Conservation (phyloP, 108 stramenopile genomes). For the Skeletonema menzelii region DNA sequence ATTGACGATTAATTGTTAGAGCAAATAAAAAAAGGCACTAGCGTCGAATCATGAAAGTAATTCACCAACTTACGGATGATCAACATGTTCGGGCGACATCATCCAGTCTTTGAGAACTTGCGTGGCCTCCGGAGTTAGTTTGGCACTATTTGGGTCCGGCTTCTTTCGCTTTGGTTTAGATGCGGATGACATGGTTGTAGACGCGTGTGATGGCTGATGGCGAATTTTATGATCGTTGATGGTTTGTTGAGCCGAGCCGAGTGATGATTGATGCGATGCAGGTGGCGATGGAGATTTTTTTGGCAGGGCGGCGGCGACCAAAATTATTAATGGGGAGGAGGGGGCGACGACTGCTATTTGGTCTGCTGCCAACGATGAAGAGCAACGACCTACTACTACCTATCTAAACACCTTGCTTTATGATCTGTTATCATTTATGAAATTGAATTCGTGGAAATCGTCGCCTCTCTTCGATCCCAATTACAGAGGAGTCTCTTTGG, state of each 20-base stretch:
- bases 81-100: background rate
- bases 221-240: background rate
- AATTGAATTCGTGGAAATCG: too few species aligned
- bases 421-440: too few species aligned
- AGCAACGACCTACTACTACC: too few species aligned
- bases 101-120: background rate
- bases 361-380: too few species aligned
- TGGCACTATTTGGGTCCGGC: background rate
- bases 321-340: too few species aligned
- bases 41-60: background rate
- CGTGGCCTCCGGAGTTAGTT: background rate
- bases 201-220: conserved; percentile 1
- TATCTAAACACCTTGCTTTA: too few species aligned
- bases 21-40: background rate
- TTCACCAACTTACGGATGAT: background rate
- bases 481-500: too few species aligned
- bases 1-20: background rate
- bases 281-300: background rate
- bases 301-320: too few species aligned
- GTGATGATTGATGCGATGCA: background rate
- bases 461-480: too few species aligned
- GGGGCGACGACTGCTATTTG: too few species aligned
- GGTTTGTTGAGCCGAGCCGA: too few species aligned
- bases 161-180: background rate
- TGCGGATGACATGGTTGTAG: background rate